Percentiles rank a stretch among this genome's conserved stretches.
Evolutionary conservation across 176 grass and related monocot genomes (phyloP).

Genomic region (Otatea glauca): DNA sequence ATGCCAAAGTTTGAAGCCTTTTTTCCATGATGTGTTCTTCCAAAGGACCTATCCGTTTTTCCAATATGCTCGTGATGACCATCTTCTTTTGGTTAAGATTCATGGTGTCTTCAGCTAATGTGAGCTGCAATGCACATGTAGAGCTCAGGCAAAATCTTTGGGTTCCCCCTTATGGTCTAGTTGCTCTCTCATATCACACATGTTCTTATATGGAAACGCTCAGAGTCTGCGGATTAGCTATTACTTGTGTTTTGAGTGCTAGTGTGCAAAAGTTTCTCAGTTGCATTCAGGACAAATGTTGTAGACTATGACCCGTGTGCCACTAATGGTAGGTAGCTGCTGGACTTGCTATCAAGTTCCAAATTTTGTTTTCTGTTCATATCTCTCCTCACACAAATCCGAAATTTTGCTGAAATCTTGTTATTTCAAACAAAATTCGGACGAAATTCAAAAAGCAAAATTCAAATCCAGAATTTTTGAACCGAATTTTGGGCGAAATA

Average conservation of each 20-base stretch:
- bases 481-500: too few relatives aligned
- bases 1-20: not conserved
- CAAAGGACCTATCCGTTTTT: not conserved
- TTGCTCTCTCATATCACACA: not conserved
- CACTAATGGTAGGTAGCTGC: slow-evolving; percentile 40
- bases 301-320: slow-evolving; percentile 22
- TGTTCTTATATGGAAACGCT: not conserved
- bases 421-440: too few relatives aligned
- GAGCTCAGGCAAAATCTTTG: not conserved
- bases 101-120: not conserved
- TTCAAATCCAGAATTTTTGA: too few relatives aligned
- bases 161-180: not conserved
- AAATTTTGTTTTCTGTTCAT: too few relatives aligned
- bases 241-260: not conserved
- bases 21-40: not conserved
- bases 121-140: not conserved
- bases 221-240: not conserved
- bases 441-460: too few relatives aligned
- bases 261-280: slow-evolving; percentile 2
- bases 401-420: too few relatives aligned
- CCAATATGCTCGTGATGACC: not conserved
- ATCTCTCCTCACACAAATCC: too few relatives aligned
- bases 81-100: not conserved
- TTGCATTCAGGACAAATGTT: not conserved
- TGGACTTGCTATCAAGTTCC: slow-evolving; percentile 24